These are phyloP conservation scores for Akanthomyces dipterigenus DNA, from an alignment of 2,329 filamentous ascomycete genomes.

Conservation along the genomic window DNA sequence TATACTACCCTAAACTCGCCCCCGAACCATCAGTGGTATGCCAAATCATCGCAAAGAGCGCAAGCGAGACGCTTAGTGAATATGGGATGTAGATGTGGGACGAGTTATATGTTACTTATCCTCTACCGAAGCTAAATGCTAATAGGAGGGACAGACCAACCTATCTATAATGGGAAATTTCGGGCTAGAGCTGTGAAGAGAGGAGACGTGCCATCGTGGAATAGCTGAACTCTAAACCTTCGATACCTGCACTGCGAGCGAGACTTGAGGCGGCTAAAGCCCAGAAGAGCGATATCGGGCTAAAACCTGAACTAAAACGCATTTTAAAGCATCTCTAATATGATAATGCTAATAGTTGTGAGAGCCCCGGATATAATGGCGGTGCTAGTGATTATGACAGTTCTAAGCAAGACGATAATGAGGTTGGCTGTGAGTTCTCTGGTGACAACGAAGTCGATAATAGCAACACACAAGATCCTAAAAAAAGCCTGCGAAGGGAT, in stretches of 20 bases:
- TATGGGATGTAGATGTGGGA: background rate
- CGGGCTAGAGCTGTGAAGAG: background rate
- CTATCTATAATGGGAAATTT: background rate
- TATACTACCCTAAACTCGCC: background rate
- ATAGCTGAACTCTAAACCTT: background rate
- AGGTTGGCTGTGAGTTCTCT: background rate
- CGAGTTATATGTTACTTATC: background rate
- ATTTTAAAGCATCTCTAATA: background rate
- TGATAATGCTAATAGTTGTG: background rate
- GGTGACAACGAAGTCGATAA: background rate
- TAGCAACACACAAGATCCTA: background rate
- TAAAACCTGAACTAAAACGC: background rate
- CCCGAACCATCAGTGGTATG: background rate
- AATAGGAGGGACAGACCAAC: background rate
- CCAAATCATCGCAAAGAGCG: background rate
- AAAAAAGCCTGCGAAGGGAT: background rate
- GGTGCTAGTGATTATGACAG: background rate
- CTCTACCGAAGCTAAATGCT: background rate
- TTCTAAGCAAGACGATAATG: background rate
- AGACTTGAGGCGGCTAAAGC: background rate
- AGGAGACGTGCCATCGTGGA: background rate
- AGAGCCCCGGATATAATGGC: background rate
- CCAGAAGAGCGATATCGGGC: background rate
- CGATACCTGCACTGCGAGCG: background rate
- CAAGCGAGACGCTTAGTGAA: background rate